These are phyloP conservation scores for Suillus decipiens DNA, from an alignment of 768 basidiomycete genomes.

Conservation along the genomic window DNA sequence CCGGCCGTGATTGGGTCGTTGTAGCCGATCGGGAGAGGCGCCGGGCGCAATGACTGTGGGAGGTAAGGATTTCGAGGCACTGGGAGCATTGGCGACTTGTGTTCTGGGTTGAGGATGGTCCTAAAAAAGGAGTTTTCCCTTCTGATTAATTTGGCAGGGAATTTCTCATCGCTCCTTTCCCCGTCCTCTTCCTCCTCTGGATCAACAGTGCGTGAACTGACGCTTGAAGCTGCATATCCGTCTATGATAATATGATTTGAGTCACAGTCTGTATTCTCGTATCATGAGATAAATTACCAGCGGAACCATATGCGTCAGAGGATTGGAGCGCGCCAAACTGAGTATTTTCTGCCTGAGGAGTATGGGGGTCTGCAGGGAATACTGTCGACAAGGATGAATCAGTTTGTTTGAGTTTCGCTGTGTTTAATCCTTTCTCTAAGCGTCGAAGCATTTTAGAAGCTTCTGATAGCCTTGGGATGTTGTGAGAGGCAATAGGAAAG, in stretches of 20 bases:
- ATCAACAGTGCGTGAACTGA: slow-evolving; percentile 28
- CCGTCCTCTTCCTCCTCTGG: slow-evolving; percentile 66
- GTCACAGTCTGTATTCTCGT: not conserved
- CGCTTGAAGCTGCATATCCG: slow-evolving; percentile 21
- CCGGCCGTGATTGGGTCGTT: slow-evolving; percentile 74
- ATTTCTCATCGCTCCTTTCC: slow-evolving; percentile 66
- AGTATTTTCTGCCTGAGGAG: slow-evolving; percentile 23
- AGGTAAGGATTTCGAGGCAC: slow-evolving; percentile 36
- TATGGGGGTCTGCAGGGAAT: slow-evolving; percentile 31
- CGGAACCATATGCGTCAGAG: slow-evolving; percentile 30
- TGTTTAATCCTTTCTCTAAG: slow-evolving; percentile 80
- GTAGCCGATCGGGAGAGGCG: slow-evolving; percentile 41
- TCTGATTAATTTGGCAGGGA: slow-evolving; percentile 74
- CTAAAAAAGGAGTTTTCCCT: slow-evolving; percentile 82
- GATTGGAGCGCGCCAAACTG: slow-evolving; percentile 33
- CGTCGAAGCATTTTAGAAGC: slow-evolving; percentile 88
- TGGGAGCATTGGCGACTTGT: slow-evolving; percentile 40
- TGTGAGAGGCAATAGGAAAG: slow-evolving; percentile 1
- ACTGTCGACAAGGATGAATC: slow-evolving; percentile 35
- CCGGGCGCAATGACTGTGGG: slow-evolving; percentile 36
- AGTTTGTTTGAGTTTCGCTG: slow-evolving; percentile 71
- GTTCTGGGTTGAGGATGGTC: slow-evolving; percentile 77
- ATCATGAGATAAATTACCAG: slow-evolving; percentile 18
- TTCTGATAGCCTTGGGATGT: slow-evolving; percentile 68
- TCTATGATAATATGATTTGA: slow-evolving; percentile 11